Evolutionary conservation across 225 moss, liverwort and hornwort species (phyloP).

Genomic region (Polytrichum commune): DNA sequence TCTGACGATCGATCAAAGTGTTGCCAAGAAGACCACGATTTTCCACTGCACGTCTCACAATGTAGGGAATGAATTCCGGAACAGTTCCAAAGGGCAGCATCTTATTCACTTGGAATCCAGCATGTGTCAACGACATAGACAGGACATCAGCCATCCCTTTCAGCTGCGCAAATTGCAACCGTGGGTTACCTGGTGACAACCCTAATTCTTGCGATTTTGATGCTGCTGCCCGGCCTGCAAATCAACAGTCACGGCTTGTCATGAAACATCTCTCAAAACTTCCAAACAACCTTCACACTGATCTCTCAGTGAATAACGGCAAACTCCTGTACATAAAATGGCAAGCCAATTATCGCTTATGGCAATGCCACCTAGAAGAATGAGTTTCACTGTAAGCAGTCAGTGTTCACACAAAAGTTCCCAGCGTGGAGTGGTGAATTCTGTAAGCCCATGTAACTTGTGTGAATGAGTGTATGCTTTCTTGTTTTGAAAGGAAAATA

Average conservation of each 20-base stretch:
- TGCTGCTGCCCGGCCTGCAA: constrained; percentile 61
- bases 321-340: too few species aligned
- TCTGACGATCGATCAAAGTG: constrained; percentile 54
- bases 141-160: constrained; percentile 95
- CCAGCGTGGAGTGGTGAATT: too few species aligned
- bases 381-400: too few species aligned
- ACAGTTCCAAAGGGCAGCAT: constrained; percentile 76
- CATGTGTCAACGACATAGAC: constrained; percentile 69
- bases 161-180: constrained; percentile 86
- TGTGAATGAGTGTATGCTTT: too few species aligned
- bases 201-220: constrained; percentile 65
- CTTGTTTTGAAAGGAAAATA: too few species aligned
- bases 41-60: constrained; percentile 82
- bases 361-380: too few species aligned
- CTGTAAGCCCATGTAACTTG: too few species aligned
- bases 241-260: constrained; percentile 5
- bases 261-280: too few species aligned
- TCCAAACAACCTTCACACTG: too few species aligned
- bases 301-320: too few species aligned
- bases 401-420: too few species aligned
- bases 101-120: constrained; percentile 92
- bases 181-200: constrained; percentile 51
- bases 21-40: constrained; percentile 81
- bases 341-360: too few species aligned
- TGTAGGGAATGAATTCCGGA: constrained; percentile 68